Evolutionary conservation across 1,284 basidiomycete genomes (phyloP).

Genomic region (Moniliella sp.): DNA sequence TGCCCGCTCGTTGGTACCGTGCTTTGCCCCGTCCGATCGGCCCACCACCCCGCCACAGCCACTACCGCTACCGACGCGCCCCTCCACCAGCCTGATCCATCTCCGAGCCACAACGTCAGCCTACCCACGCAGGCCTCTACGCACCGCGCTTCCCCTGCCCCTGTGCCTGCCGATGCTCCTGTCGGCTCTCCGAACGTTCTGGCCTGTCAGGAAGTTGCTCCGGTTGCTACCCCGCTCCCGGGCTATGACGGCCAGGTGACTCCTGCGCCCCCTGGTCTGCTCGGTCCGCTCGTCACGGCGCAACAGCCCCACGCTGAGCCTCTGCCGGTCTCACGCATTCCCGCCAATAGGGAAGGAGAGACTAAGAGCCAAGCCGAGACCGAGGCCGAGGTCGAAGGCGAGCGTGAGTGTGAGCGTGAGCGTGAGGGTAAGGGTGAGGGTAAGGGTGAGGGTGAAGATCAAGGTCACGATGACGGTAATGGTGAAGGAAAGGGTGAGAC

Average conservation of each 20-base stretch:
- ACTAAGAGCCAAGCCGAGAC: not conserved
- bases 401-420: not conserved
- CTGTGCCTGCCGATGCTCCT: not conserved
- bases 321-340: not conserved
- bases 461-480: not conserved
- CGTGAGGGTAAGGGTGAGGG: not conserved
- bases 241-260: too few species aligned
- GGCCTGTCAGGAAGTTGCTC: too few species aligned
- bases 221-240: too few species aligned
- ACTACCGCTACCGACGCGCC: not conserved
- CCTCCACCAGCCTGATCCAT: too few species aligned
- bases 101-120: not conserved
- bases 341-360: not conserved
- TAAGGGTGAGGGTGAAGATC: not conserved
- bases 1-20: slow-evolving; percentile 17
- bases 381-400: not conserved
- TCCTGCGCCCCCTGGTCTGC: too few species aligned
- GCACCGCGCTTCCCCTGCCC: not conserved
- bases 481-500: not conserved
- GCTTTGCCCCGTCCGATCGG: not conserved
- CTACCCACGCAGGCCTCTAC: not conserved
- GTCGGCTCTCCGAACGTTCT: not conserved
- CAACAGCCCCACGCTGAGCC: not conserved
- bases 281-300: not conserved
- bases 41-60: not conserved